Percentiles rank a stretch among this genome's conserved stretches.
Conservation (phyloP, 192 early-diverging fungal genomes). For the Phycomyces nitens region DNA sequence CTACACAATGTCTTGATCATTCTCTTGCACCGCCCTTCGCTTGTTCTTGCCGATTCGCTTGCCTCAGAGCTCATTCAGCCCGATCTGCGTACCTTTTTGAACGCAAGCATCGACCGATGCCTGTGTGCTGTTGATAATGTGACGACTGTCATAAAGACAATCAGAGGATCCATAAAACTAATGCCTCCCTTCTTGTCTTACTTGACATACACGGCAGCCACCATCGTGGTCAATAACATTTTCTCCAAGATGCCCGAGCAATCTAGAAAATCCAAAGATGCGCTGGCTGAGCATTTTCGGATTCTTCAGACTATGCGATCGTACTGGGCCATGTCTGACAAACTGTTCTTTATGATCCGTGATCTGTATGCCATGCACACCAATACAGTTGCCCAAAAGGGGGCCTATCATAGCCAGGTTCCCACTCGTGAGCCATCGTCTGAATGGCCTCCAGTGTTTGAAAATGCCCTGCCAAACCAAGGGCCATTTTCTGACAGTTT, state of each 20-base stretch:
- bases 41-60: slow-evolving; percentile 28
- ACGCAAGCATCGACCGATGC: slow-evolving; percentile 38
- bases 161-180: slow-evolving; percentile 22
- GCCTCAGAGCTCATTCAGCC: slow-evolving; percentile 19
- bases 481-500: not conserved
- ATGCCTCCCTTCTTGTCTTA: slow-evolving; percentile 48
- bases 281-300: slow-evolving; percentile 40
- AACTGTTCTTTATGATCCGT: slow-evolving; percentile 50
- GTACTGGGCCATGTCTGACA: slow-evolving; percentile 54
- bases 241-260: slow-evolving; percentile 37
- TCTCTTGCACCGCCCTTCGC: slow-evolving; percentile 45
- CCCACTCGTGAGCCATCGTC: not conserved
- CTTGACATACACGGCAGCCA: slow-evolving; percentile 46
- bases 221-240: slow-evolving; percentile 48
- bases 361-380: slow-evolving; percentile 50
- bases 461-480: not conserved
- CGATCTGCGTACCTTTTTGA: slow-evolving; percentile 33
- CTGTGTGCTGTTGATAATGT: slow-evolving; percentile 38
- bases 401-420: not conserved
- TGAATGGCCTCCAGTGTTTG: not conserved
- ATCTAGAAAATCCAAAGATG: slow-evolving; percentile 35
- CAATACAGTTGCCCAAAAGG: slow-evolving; percentile 5
- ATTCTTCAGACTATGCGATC: slow-evolving; percentile 30
- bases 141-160: slow-evolving; percentile 36
- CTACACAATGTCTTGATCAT: slow-evolving; percentile 46